phyloP scores from a whole-genome alignment of 2,329 filamentous ascomycete genomes.

The Rhinocladiella similis region DNA sequence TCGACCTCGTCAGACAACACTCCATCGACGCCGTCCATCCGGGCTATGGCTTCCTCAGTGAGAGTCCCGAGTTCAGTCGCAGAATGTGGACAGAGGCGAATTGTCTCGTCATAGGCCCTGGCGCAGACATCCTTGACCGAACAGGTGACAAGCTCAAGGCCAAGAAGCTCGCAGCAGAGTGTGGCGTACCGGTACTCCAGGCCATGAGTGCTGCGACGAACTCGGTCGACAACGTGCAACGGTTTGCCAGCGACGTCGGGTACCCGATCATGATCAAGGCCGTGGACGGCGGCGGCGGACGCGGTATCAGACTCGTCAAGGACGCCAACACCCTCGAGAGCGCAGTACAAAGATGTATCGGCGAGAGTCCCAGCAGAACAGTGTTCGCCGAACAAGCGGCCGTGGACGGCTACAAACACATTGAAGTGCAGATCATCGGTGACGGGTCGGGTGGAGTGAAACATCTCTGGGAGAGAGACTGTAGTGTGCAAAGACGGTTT shows the following conservation, averaged over 20 bases:
- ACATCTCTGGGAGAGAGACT: conserved; percentile 63
- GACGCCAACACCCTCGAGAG: conserved; percentile 46
- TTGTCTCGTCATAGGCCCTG: conserved; percentile 55
- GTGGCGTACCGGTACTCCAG: conserved; percentile 53
- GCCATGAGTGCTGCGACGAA: conserved; percentile 49
- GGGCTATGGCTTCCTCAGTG: conserved; percentile 64
- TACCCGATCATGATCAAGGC: conserved; percentile 64
- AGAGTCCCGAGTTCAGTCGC: conserved; percentile 49
- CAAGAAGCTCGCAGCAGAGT: conserved; percentile 52
- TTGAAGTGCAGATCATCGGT: conserved; percentile 63
- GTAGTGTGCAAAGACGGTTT: conserved; percentile 60
- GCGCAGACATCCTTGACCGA: conserved; percentile 56
- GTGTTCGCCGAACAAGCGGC: conserved; percentile 65
- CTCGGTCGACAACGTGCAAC: conserved; percentile 42
- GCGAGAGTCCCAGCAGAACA: conserved; percentile 59
- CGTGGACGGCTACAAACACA: conserved; percentile 60
- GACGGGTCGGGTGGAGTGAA: conserved; percentile 54
- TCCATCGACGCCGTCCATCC: conserved; percentile 59
- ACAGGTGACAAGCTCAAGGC: conserved; percentile 60
- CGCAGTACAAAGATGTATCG: conserved; percentile 52
- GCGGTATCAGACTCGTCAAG: conserved; percentile 58
- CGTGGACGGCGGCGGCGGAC: conserved; percentile 63
- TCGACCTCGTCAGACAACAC: conserved; percentile 40
- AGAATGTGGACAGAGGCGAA: conserved; percentile 52
- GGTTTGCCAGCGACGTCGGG: conserved; percentile 60